Base-by-base conservation (phyloP, 75 land plant genomes). In the Isoetes taiwanensis region DNA sequence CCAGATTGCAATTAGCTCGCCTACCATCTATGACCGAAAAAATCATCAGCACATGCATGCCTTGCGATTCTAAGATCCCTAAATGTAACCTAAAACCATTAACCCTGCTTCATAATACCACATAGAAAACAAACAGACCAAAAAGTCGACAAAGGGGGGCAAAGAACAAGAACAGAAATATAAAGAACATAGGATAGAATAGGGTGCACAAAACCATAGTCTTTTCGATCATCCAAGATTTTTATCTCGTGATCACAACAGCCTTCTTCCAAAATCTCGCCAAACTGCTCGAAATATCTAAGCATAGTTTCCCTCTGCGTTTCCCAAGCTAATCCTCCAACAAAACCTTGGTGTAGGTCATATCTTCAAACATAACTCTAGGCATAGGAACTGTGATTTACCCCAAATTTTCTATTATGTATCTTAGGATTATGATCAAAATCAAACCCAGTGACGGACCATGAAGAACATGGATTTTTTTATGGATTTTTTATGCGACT, bases 241-340 rank as follows among this genome's bases (percentile, higher is more conserved):
- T 6, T 46, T 46, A 23, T 46, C 50, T n/a, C n/a, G 50, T 46
- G 50, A 46, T 46, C 12, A 46, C 50, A 23, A 46, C 50, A 16
- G 50, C 50, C 50, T 46, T n/a, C n/a, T n/a, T n/a, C 50, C n/a
- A 46, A 23, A 23, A 46, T 46, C 25, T 46, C 50, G 16, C 50
- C 50, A 46, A 46, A 46, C 19, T 46, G 50, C 19, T 46, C 50
- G 23, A 46, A 46, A 23, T 46, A 46, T 19, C 50, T 19, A n/a
- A 16, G 50, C 50, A 46, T 46, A 23, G 50, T 23, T 19, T 46
- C 50, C n/a, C 50, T 6, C 16, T 46, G 50, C 12, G 50, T 46
- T 23, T 46, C 50, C 50, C 50, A 46, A 19, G 50, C 50, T n/a
- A 46, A 46, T 46, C 50, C 50, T 23, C 50, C 50, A 5, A 46